phyloP scores from a whole-genome alignment of 2,329 filamentous ascomycete species.

The Penicillium digitatum region DNA sequence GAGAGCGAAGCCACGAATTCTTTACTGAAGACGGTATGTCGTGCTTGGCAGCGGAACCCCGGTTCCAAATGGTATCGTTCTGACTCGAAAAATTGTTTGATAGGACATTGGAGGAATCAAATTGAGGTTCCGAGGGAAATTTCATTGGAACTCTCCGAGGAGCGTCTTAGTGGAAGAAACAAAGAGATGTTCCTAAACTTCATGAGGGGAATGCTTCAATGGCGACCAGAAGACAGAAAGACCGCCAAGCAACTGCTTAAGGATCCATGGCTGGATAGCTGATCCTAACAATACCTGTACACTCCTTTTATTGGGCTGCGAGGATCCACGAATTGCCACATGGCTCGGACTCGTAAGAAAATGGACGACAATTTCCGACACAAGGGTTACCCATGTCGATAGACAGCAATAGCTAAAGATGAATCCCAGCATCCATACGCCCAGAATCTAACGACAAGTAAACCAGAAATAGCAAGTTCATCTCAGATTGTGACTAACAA shows the following conservation, averaged over 20 bases:
- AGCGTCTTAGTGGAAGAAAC: slow-evolving; percentile 7
- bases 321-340: neutral
- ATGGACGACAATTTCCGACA: neutral
- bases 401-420: neutral
- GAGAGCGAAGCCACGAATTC: slow-evolving; percentile 37
- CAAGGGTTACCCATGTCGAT: neutral
- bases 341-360: neutral
- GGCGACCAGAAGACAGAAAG: slow-evolving; percentile 18
- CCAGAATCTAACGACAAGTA: too few species aligned
- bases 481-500: neutral
- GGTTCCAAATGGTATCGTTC: neutral
- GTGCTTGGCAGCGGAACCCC: neutral
- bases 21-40: slow-evolving; percentile 39
- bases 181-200: slow-evolving; percentile 15
- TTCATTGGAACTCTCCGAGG: slow-evolving; percentile 1
- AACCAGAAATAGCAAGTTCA: neutral
- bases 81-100: neutral
- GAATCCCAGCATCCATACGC: neutral
- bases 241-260: slow-evolving; percentile 12
- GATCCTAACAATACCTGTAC: neutral
- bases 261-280: slow-evolving; percentile 8
- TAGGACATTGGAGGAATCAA: slow-evolving; percentile 11
- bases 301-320: neutral
- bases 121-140: neutral
- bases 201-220: slow-evolving; percentile 15